A percentile compares a stretch with the other conserved stretches of the same genome.
These are phyloP conservation scores for Samsoniella hepiali DNA, from an alignment of 2,329 filamentous ascomycete species.

Conservation along the genomic window DNA sequence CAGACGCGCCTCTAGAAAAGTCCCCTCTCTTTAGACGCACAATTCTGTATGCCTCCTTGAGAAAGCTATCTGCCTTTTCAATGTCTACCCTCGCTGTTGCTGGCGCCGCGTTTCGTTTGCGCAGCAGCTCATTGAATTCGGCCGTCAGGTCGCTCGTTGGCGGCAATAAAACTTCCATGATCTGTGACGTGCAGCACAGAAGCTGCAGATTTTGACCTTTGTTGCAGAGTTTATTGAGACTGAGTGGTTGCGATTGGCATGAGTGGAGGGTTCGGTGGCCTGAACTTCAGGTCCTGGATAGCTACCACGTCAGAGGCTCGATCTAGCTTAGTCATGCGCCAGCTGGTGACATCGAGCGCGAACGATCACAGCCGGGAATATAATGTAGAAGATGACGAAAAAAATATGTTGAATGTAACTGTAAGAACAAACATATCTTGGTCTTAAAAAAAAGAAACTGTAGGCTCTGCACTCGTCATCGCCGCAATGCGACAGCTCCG, in stretches of 20 bases:
- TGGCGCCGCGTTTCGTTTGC: constrained; percentile 52
- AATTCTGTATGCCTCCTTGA: constrained; percentile 92
- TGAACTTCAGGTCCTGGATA: constrained; percentile 2
- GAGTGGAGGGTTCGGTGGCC: constrained; percentile 3
- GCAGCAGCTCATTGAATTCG: constrained; percentile 65
- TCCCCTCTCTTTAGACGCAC: constrained; percentile 46
- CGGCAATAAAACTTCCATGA: constrained; percentile 8
- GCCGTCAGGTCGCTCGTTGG: constrained; percentile 60
- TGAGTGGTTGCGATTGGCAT: neutral
- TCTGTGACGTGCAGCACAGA: neutral
- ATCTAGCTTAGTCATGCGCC: constrained; percentile 13
- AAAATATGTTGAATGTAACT: neutral
- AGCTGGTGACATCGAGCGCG: no score
- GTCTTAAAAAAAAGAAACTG: no score
- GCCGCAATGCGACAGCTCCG: no score
- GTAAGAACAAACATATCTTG: no score
- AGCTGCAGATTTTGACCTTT: no score
- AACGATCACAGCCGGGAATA: neutral
- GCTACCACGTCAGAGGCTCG: constrained; percentile 12
- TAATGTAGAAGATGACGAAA: neutral
- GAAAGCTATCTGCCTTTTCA: constrained; percentile 72
- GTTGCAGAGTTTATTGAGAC: neutral
- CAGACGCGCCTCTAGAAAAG: neutral
- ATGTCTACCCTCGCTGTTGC: constrained; percentile 43
- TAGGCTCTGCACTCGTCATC: no score